Percentiles rank a stretch among this genome's conserved stretches.
phyloP scores from a whole-genome alignment of 179 eudicot genomes.

The Patellifolia procumbens region DNA sequence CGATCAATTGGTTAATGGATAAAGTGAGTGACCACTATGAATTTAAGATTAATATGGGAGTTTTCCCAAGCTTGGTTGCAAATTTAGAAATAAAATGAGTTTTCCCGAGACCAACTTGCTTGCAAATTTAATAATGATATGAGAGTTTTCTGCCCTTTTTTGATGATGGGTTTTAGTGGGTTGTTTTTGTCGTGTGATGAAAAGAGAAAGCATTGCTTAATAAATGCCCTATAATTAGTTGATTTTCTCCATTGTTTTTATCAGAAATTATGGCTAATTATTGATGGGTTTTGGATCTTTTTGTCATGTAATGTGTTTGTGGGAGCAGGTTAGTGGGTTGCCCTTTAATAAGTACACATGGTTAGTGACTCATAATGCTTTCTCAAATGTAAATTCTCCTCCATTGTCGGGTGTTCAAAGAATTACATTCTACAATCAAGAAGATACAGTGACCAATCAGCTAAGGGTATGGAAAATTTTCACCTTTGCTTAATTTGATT shows the following conservation, averaged over 20 bases:
- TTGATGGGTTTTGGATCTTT: constrained; percentile 15
- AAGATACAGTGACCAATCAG: constrained; percentile 91
- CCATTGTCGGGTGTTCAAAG: constrained; percentile 73
- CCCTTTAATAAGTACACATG: constrained; percentile 97
- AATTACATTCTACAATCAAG: constrained; percentile 94
- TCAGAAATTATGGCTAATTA: constrained; percentile 2
- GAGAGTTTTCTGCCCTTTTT: not conserved
- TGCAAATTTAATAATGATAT: too few relatives aligned
- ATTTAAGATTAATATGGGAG: not conserved
- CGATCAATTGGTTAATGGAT: too few relatives aligned
- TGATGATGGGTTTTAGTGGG: constrained; percentile 15
- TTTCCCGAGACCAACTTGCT: too few relatives aligned
- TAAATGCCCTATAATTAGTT: constrained; percentile 12
- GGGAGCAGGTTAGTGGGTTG: constrained; percentile 67
- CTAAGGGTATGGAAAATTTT: constrained; percentile 53
- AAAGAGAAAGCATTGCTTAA: not conserved
- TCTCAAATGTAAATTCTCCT: constrained; percentile 93
- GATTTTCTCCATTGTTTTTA: not conserved
- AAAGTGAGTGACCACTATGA: too few relatives aligned
- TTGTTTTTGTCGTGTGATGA: not conserved
- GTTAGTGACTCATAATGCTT: constrained; percentile 92
- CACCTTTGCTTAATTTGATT: constrained; percentile 12
- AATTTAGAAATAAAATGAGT: too few relatives aligned
- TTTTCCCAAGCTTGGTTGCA: too few relatives aligned
- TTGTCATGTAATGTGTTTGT: constrained; percentile 25